Evolutionary conservation across 148 eudicot genomes (phyloP).

Genomic region (Spergularia marina): DNA sequence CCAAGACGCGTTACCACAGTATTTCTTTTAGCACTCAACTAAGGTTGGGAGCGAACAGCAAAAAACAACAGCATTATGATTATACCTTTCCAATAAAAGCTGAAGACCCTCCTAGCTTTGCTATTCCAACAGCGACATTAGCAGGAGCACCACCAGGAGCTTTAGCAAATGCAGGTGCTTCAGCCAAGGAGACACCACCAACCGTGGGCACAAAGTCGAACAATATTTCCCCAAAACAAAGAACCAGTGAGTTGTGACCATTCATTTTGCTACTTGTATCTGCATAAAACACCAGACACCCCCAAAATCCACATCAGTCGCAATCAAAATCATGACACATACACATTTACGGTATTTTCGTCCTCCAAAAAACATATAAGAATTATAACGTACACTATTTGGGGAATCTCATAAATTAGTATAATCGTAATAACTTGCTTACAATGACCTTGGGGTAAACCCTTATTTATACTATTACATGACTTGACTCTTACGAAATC

Average conservation of each 20-base stretch:
- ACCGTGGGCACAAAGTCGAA: slow-evolving; percentile 88
- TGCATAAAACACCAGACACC: slow-evolving; percentile 12
- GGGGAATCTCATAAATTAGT: too few species aligned
- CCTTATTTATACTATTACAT: too few species aligned
- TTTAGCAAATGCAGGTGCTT: slow-evolving; percentile 82
- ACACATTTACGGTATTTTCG: neutral
- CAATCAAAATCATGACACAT: neutral
- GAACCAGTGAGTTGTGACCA: slow-evolving; percentile 46
- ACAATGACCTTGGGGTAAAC: too few species aligned
- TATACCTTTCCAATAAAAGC: slow-evolving; percentile 88
- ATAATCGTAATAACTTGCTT: too few species aligned
- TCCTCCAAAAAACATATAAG: too few species aligned
- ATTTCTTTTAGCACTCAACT: neutral
- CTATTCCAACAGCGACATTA: slow-evolving; percentile 85
- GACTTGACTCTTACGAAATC: too few species aligned
- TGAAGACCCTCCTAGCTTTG: slow-evolving; percentile 83
- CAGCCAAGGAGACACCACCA: slow-evolving; percentile 76
- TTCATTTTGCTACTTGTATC: slow-evolving; percentile 38
- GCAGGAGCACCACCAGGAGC: slow-evolving; percentile 99
- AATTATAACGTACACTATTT: too few species aligned
- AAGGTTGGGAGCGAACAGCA: neutral
- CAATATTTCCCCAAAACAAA: slow-evolving; percentile 91
- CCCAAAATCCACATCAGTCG: slow-evolving; percentile 9
- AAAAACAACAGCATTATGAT: neutral
- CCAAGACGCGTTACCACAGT: too few species aligned